Conservation (phyloP, 495 filamentous ascomycete genomes). For the Aspergillus affinis region DNA sequence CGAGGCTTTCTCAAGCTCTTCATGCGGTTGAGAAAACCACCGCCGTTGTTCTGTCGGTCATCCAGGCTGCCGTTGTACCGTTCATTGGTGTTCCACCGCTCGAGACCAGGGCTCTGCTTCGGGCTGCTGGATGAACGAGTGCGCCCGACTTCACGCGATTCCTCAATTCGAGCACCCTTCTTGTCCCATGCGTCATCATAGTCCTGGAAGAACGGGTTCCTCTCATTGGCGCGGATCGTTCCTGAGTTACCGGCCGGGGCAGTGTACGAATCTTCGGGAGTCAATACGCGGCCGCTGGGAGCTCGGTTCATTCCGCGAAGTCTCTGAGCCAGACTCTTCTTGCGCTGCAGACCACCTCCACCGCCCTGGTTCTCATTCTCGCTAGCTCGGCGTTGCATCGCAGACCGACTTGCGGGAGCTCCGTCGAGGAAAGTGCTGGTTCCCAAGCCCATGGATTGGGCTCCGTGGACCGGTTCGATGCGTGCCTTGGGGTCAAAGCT, state of each 20-base stretch:
- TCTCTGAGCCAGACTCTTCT: constrained; percentile 90
- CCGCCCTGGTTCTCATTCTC: constrained; percentile 52
- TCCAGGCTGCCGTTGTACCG: constrained; percentile 42
- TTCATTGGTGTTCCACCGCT: constrained; percentile 72
- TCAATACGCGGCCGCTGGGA: constrained; percentile 50
- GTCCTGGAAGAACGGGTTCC: constrained; percentile 87
- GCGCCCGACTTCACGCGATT: constrained; percentile 38
- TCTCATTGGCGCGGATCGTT: constrained; percentile 48
- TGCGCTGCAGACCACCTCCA: constrained; percentile 71
- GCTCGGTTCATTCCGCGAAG: constrained; percentile 67
- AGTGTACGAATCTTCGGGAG: constrained; percentile 50
- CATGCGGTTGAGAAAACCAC: constrained; percentile 80
- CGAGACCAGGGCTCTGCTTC: constrained; percentile 52
- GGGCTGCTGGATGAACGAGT: constrained; percentile 63
- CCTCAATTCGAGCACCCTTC: constrained; percentile 63
- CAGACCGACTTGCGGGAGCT: constrained; percentile 79
- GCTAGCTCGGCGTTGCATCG: constrained; percentile 74
- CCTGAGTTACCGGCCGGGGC: constrained; percentile 30
- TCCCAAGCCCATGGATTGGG: constrained; percentile 80
- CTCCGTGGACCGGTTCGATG: constrained; percentile 74
- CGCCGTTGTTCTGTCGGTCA: constrained; percentile 44
- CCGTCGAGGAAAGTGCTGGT: constrained; percentile 97
- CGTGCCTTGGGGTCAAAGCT: constrained; percentile 58
- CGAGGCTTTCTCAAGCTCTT: constrained; percentile 73
- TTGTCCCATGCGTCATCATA: constrained; percentile 72